Evolutionary conservation across 2,329 filamentous ascomycete genomes (phyloP), one percentile per base, ranked within the genome.

Genomic region (Pseudogymnoascus sp.): DNA sequence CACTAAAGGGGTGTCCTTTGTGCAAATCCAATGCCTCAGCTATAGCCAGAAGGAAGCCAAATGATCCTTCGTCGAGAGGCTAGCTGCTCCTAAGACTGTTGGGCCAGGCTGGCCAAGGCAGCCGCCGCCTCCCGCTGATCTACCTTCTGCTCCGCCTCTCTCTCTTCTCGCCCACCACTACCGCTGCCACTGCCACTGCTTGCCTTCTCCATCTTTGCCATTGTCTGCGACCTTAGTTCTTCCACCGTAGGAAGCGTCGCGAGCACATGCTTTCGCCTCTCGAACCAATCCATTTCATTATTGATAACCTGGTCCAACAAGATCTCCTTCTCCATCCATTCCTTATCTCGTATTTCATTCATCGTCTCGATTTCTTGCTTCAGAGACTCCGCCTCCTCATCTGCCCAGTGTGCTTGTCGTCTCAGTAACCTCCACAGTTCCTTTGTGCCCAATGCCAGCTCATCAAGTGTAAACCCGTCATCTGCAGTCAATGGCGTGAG

Each of bases 301-400:
- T 81, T 74, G 67, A 90, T 80, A 33, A 88, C 81, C 69, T 91
- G 89, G 62, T 90, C 84, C n/a, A 94, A 74, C 15, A 93, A 74
- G 31, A 90, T 80, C 74, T 94, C 89, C 74, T 93, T 93, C 74
- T 89, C 85, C 11, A 84, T 76, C 90, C 90, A 94, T 71, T 91
- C 88, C 64, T 84, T 80, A 71, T 84, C 84, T 73, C 88, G 86
- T 10, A 79, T 69, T 36, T 83, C 82, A 72, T 93, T 88, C 72
- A 88, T 81, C 44, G 77, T 76, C 65, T 86, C 84, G 66, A 85
- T 84, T 71, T 92, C 86, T 61, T 77, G 78, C 67, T 81, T 81
- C 59, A 94, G 77, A 39, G 78, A 74, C 60, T 88, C 84, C 62
- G 79, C 78, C 59, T 92, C 86, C 63, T 84, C 81, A 66, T 86